Evolutionary conservation across 139 green algal genomes (phyloP).

Genomic region (Nannochloris sp.): DNA sequence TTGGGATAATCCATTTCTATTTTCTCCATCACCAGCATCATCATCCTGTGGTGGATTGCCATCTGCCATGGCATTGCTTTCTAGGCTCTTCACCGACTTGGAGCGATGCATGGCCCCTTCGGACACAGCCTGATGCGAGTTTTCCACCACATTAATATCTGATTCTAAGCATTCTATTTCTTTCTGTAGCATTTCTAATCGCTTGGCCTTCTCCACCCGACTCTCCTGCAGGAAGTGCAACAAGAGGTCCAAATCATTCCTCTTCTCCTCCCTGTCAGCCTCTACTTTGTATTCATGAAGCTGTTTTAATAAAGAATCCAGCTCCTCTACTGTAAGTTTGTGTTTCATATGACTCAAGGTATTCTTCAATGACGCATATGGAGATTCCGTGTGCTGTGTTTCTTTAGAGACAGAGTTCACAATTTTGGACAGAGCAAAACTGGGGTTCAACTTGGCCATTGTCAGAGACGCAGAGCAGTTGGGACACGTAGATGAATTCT

Average conservation of each 20-base stretch:
- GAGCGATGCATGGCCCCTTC: background rate
- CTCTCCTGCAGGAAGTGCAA: slow-evolving; percentile 58
- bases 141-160: slow-evolving; percentile 42
- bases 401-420: background rate
- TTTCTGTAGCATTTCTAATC: slow-evolving; percentile 37
- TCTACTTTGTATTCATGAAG: slow-evolving; percentile 14
- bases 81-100: background rate
- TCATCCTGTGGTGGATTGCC: background rate
- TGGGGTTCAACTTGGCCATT: slow-evolving; percentile 61
- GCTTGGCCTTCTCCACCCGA: slow-evolving; percentile 30
- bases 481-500: slow-evolving; percentile 54
- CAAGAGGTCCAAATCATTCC: slow-evolving; percentile 56
- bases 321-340: background rate
- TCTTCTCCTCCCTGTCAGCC: slow-evolving; percentile 40
- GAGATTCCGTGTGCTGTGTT: background rate
- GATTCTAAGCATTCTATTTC: slow-evolving; percentile 50
- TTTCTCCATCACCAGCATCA: background rate
- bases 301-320: background rate
- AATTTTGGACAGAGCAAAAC: slow-evolving; percentile 71
- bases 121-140: background rate
- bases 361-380: background rate
- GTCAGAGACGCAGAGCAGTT: slow-evolving; percentile 54
- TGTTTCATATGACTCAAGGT: background rate
- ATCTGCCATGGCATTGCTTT: background rate
- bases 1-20: background rate